Percentiles rank a stretch among this genome's conserved stretches.
Conservation (phyloP, 495 filamentous ascomycete genomes). For the Xylaria cubensis region DNA sequence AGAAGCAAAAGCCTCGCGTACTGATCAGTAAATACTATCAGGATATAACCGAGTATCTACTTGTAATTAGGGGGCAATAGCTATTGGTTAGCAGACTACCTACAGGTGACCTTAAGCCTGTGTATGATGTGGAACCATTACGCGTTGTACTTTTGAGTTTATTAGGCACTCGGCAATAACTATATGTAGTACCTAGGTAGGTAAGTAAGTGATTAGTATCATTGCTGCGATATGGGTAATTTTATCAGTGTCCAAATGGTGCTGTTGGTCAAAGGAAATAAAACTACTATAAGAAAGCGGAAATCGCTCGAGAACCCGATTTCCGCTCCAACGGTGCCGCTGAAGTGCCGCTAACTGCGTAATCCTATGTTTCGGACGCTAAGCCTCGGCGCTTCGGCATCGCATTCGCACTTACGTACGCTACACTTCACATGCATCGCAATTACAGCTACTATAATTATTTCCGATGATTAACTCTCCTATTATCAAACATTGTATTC, state of each 20-base stretch:
- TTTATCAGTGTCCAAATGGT: not conserved
- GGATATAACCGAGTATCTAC: not conserved
- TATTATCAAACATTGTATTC: not conserved
- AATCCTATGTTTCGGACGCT: not conserved
- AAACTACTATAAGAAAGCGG: not conserved
- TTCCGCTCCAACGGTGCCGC: not conserved
- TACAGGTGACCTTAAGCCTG: not conserved
- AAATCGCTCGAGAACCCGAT: not conserved
- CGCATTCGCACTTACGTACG: slow-evolving; percentile 10
- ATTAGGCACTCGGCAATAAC: not conserved
- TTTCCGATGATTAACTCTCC: not conserved
- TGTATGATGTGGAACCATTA: not conserved
- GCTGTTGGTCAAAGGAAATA: not conserved
- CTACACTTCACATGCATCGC: not conserved
- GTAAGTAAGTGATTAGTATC: too few species aligned
- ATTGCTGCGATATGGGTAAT: not conserved
- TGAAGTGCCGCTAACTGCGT: not conserved
- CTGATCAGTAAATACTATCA: too few species aligned
- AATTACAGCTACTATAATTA: not conserved
- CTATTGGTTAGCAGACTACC: not conserved
- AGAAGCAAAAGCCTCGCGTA: not conserved
- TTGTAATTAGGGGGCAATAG: not conserved
- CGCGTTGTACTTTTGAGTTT: not conserved
- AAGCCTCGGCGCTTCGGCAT: not conserved
- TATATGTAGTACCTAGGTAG: not conserved